Evolutionary conservation across 2,329 filamentous ascomycete species (phyloP), one percentile per base, ranked within the genome.

Genomic region (Dissoconium aciculare): DNA sequence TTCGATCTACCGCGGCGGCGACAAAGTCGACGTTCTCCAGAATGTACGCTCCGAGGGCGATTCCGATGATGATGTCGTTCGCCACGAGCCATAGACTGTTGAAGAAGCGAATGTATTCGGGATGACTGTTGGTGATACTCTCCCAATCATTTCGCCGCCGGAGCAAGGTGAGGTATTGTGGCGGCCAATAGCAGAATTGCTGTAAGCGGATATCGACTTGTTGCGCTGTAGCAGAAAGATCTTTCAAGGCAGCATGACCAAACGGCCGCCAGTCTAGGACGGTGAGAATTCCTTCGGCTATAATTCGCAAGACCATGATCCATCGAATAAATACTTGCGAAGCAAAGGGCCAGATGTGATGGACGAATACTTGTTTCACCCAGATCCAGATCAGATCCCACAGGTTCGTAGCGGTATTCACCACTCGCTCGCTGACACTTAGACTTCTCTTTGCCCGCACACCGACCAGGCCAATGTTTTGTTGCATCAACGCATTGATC

Each of bases 121-220:
- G 83, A 54, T 98, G 87, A 46, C 78, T 93, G 28, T 78, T 89
- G 0, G 85, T 94, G 33, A 95, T 79, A 52, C 87, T 95, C 35
- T 84, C 81, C 87, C 89, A 95, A 45, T 92, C 83, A 39, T 77
- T 74, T 51, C 92, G 91, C 23, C 85, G 69, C 49, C 81, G 75
- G n/a, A 85, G 77, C 27, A 98, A 58, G 11, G 84, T 95, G 26
- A 87, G 68, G 51, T 95, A 94, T 54, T 98, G 87, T 57, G 92
- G 83, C 2, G 89, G 91, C 85, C 87, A 95, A 55, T 98, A 98
- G 57, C 87, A 95, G 51, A 95, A 95, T 52, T 98, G 89, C 52
- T 95, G 84, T 13, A 98, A 67, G 4, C 89, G 79, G 41, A 98
- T 94, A 56, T 98, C 89, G 19, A 98, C 76, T 56, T 98, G 89